Percentiles rank a stretch among this genome's conserved stretches.
These are phyloP conservation scores for Podospora pseudocomata DNA, from an alignment of 495 filamentous ascomycete species.

Conservation along the genomic window DNA sequence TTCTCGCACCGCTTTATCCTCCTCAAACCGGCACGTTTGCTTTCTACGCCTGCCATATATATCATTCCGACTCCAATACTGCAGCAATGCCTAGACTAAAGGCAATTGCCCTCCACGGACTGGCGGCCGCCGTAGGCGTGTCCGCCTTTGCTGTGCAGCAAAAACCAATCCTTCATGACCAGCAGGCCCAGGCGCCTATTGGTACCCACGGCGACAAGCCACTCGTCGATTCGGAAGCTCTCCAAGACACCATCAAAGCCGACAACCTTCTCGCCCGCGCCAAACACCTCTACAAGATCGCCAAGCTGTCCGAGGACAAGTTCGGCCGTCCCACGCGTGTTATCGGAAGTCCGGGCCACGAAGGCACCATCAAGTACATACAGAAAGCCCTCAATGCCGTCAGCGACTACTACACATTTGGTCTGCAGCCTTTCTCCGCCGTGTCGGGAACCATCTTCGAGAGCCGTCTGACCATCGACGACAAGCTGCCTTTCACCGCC, in stretches of 20 bases:
- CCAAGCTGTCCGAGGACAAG: slow-evolving; percentile 49
- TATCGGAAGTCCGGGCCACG: slow-evolving; percentile 59
- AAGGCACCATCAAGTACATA: slow-evolving; percentile 58
- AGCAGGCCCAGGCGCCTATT: not conserved
- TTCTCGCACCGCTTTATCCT: not conserved
- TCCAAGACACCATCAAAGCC: slow-evolving; percentile 52
- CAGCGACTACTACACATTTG: slow-evolving; percentile 56
- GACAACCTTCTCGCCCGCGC: slow-evolving; percentile 52
- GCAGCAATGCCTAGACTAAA: slow-evolving; percentile 4
- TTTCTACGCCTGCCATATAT: no score
- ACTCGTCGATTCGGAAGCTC: slow-evolving; percentile 47
- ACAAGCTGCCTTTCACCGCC: slow-evolving; percentile 49
- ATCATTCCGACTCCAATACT: not conserved
- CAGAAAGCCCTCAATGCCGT: slow-evolving; percentile 46
- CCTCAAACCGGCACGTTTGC: not conserved
- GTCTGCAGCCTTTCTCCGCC: slow-evolving; percentile 57
- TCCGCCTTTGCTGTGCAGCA: slow-evolving; percentile 5
- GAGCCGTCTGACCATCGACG: slow-evolving; percentile 53
- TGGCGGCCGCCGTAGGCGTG: not conserved
- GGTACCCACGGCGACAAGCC: slow-evolving; percentile 23
- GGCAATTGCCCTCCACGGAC: slow-evolving; percentile 8
- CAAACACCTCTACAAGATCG: slow-evolving; percentile 54
- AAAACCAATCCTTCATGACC: slow-evolving; percentile 3
- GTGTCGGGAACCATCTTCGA: slow-evolving; percentile 56
- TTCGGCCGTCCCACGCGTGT: slow-evolving; percentile 62